Evolutionary conservation across 2,329 filamentous ascomycete species (phyloP), one percentile per base, ranked within the genome.

Genomic region (Alternaria triticina): DNA sequence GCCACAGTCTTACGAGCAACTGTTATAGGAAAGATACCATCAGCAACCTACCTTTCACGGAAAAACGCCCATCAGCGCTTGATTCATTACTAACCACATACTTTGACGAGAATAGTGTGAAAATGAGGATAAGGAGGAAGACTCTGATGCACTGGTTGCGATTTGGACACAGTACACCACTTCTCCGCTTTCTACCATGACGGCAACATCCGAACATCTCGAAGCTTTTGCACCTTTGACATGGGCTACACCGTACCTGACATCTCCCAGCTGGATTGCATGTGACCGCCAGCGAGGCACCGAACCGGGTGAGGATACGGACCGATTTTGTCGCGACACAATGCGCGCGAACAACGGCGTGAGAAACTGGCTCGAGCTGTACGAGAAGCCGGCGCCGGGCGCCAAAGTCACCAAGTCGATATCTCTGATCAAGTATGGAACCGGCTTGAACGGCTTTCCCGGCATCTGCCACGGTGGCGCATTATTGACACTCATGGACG

Each of bases 391-490:
- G 22, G 44, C 62, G 3, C 50, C 68, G 5, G 68, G 64, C 55
- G 62, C 59, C 13, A 61, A 47, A 17, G 25, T 72, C 27, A 61
- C 50, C 5, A 64, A 64, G 27, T 59, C 67, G 0, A 54, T 73
- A 9, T 67, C 69, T 20, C 67, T 76, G 3, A 62, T 55, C 43
- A 69, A 70, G 55, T 75, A 63, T 51, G 72, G 67, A 3, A 50
- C 46, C 3, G 69, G 67, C 1, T 75, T 89, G 12, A 82, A 84
- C 30, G 90, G 91, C 9, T 93, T 90, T 87, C 90, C 90, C 3
- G 85, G 86, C 17, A 84, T 90, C 27, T 87, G 88, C 55, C 91
- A 94, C 77, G 91, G 91, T 54, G 91, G 91, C 13, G 83, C 86
- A 4, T 82, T 90, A 27, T 89, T 89, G 13, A 92, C 88, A 1